These are phyloP conservation scores for Talaromyces sp. DNA, from an alignment of 2,329 filamentous ascomycete genomes.

Conservation along the genomic window DNA sequence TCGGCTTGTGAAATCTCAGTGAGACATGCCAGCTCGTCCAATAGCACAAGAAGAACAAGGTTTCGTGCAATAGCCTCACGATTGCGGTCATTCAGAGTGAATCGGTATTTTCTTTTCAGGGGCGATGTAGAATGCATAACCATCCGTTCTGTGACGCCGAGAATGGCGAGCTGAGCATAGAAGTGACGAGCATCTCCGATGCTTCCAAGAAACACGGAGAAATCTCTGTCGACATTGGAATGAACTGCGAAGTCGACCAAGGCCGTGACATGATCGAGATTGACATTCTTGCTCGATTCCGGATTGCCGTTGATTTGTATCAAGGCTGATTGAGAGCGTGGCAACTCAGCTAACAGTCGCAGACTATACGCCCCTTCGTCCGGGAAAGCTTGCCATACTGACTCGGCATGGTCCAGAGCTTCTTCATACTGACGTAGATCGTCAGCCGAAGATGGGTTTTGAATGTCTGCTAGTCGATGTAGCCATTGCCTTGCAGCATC, in stretches of 20 bases:
- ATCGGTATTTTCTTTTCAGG: constrained; percentile 14
- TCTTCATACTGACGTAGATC: constrained; percentile 11
- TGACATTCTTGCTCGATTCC: not conserved
- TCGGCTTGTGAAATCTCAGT: constrained; percentile 9
- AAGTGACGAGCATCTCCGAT: constrained; percentile 18
- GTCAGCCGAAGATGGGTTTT: not conserved
- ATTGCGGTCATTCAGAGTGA: constrained; percentile 14
- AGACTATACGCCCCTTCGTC: constrained; percentile 1
- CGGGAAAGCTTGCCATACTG: constrained; percentile 5
- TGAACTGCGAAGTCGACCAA: constrained; percentile 12
- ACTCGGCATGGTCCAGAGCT: constrained; percentile 9
- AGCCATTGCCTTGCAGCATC: constrained; percentile 14
- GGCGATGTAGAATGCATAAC: not conserved
- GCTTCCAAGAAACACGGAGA: constrained; percentile 15
- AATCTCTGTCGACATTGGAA: constrained; percentile 5
- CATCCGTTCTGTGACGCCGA: constrained; percentile 15
- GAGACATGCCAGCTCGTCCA: constrained; percentile 16
- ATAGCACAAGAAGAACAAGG: constrained; percentile 13
- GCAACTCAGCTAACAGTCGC: not conserved
- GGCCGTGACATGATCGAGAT: constrained; percentile 12
- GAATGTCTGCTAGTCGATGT: not conserved
- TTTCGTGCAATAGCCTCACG: constrained; percentile 6
- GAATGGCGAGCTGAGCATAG: constrained; percentile 14
- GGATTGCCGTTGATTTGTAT: not conserved
- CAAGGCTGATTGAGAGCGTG: constrained; percentile 10